These are phyloP conservation scores for Mycena vitilis DNA, from an alignment of 768 basidiomycete species.

Conservation along the genomic window DNA sequence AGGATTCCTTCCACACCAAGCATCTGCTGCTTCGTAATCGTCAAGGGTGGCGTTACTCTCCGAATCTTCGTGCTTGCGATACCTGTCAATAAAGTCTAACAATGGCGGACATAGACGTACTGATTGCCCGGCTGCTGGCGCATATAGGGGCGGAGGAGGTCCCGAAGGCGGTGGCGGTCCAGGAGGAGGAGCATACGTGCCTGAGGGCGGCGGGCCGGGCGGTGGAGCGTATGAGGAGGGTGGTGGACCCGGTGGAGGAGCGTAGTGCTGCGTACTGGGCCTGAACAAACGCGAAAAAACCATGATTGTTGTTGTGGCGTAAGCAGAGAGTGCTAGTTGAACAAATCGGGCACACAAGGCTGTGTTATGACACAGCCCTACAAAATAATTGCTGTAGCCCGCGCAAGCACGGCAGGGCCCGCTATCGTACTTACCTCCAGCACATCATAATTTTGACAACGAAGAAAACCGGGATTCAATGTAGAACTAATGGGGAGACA, in stretches of 20 bases:
- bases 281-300: not conserved
- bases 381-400: no score
- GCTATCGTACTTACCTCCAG: no score
- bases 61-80: slow-evolving; percentile 24
- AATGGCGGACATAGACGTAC: not conserved
- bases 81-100: not conserved
- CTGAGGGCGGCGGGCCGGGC: slow-evolving; percentile 2
- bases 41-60: slow-evolving; percentile 17
- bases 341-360: not conserved
- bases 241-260: slow-evolving; percentile 14
- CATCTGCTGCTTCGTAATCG: slow-evolving; percentile 23
- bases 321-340: not conserved
- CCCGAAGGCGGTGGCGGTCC: slow-evolving; percentile 17
- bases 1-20: slow-evolving; percentile 15
- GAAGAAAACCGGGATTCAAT: no score
- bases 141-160: slow-evolving; percentile 11
- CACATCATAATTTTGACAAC: no score
- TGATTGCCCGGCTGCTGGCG: slow-evolving; percentile 13
- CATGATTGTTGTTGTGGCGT: not conserved
- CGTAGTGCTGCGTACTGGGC: slow-evolving; percentile 1
- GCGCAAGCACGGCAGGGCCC: no score
- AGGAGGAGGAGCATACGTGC: slow-evolving; percentile 1
- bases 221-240: slow-evolving; percentile 9
- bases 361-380: slow-evolving; percentile 4
- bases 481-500: no score